These are phyloP conservation scores for Naematelia encephala DNA, from an alignment of 768 basidiomycete species.

Conservation along the genomic window DNA sequence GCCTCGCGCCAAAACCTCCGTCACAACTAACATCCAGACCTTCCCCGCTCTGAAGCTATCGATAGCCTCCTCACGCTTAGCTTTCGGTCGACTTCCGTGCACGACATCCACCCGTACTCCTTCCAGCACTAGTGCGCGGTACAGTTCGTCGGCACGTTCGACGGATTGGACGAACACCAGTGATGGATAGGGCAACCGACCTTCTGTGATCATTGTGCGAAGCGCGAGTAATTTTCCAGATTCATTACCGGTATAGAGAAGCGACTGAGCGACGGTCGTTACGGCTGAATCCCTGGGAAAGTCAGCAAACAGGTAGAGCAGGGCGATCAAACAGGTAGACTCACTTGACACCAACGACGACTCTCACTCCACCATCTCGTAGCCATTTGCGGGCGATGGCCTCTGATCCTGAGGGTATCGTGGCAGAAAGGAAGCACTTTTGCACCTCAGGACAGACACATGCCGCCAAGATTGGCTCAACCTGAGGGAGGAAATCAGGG, in stretches of 20 bases:
- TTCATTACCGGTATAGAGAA: slow-evolving; percentile 90
- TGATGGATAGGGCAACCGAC: slow-evolving; percentile 75
- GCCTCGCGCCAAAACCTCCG: slow-evolving; percentile 95
- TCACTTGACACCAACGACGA: slow-evolving; percentile 95
- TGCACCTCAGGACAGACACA: slow-evolving; percentile 69
- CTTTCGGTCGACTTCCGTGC: slow-evolving; percentile 52
- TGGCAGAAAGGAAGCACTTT: slow-evolving; percentile 91
- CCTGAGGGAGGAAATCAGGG: slow-evolving; percentile 78
- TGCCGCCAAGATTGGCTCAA: slow-evolving; percentile 77
- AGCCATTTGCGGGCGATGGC: slow-evolving; percentile 82
- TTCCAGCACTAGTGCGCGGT: slow-evolving; percentile 74
- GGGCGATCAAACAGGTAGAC: slow-evolving; percentile 48
- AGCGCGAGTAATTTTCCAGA: slow-evolving; percentile 90
- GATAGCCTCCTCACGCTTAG: slow-evolving; percentile 81
- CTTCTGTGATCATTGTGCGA: slow-evolving; percentile 68
- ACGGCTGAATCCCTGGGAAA: slow-evolving; percentile 80
- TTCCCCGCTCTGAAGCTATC: slow-evolving; percentile 80
- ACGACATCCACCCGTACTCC: slow-evolving; percentile 49
- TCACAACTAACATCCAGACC: slow-evolving; percentile 92
- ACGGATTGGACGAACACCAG: slow-evolving; percentile 91
- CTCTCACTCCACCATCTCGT: slow-evolving; percentile 70
- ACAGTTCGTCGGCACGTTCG: slow-evolving; percentile 57
- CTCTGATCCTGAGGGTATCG: slow-evolving; percentile 82
- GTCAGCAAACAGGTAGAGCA: not conserved
- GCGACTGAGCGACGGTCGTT: slow-evolving; percentile 78